Percentiles rank a stretch among this genome's conserved stretches.
Conservation (phyloP, 306 rosid genomes). For the Nissolia schottii region DNA sequence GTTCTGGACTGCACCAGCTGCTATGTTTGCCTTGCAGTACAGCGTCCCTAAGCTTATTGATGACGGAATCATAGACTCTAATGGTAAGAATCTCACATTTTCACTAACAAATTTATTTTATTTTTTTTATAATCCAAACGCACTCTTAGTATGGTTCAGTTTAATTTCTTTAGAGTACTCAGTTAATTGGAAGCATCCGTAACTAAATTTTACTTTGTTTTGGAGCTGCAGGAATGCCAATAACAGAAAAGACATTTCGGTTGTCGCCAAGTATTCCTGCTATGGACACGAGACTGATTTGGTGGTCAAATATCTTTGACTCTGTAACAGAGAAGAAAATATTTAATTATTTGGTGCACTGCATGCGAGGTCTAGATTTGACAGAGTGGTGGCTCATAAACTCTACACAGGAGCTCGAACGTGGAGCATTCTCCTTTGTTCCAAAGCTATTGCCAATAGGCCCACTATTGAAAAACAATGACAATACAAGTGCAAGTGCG, state of each 20-base stretch:
- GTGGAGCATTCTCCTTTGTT: not conserved
- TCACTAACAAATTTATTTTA: no score
- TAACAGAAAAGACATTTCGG: not conserved
- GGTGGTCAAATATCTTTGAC: not conserved
- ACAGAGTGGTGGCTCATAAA: conserved; percentile 14
- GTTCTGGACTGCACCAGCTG: not conserved
- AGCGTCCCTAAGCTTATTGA: conserved; percentile 21
- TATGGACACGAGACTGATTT: not conserved
- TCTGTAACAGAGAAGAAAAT: not conserved
- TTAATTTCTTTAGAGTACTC: not conserved
- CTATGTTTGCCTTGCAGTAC: not conserved
- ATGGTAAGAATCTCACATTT: no score
- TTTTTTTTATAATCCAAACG: no score
- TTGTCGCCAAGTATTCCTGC: not conserved
- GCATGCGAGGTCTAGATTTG: not conserved
- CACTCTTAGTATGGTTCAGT: not conserved
- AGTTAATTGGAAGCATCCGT: no score
- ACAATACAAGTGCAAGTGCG: not conserved
- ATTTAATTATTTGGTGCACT: not conserved
- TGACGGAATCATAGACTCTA: conserved; percentile 21
- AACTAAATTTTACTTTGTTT: not conserved
- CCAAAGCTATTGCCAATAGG: conserved; percentile 17
- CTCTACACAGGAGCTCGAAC: conserved; percentile 9
- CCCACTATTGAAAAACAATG: not conserved
- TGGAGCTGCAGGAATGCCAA: not conserved